Percentiles rank a stretch among this genome's conserved stretches.
Conservation (phyloP, 2,329 filamentous ascomycete species). For the Trichoderma sp. region DNA sequence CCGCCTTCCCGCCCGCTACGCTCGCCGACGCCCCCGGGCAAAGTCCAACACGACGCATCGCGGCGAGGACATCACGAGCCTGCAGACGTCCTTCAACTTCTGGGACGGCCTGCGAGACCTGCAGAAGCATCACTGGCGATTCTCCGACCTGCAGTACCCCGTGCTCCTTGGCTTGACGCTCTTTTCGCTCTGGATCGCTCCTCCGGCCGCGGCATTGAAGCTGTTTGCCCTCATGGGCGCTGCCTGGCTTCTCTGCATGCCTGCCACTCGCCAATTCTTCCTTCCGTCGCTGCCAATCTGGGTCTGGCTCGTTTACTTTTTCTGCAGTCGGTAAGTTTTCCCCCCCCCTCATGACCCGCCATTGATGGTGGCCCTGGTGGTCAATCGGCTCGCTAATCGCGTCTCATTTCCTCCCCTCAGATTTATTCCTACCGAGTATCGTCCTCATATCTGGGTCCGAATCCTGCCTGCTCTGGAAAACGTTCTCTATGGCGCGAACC, state of each 20-base stretch:
- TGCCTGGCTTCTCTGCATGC: conserved; percentile 72
- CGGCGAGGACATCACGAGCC: conserved; percentile 65
- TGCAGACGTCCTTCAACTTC: conserved; percentile 82
- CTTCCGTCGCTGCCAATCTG: conserved; percentile 83
- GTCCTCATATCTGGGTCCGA: conserved; percentile 93
- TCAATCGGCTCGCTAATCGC: neutral
- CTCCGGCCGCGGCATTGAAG: conserved; percentile 78
- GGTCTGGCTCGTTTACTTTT: conserved; percentile 88
- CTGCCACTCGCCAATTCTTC: conserved; percentile 87
- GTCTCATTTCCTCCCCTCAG: conserved; percentile 47
- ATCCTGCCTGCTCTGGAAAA: conserved; percentile 94
- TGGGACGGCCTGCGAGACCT: conserved; percentile 75
- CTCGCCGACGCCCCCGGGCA: conserved; percentile 42
- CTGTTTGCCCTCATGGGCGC: conserved; percentile 68
- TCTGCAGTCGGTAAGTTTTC: conserved; percentile 78
- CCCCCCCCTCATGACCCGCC: neutral
- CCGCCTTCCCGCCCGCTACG: conserved; percentile 45
- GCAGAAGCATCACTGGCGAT: conserved; percentile 75
- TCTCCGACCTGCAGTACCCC: conserved; percentile 83
- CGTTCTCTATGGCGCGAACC: conserved; percentile 91
- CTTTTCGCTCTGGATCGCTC: conserved; percentile 82
- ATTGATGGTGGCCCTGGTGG: neutral
- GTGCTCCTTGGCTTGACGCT: conserved; percentile 72
- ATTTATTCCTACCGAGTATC: conserved; percentile 85
- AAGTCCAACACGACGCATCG: conserved; percentile 40